Percentiles rank a stretch among this genome's conserved stretches.
phyloP scores from a whole-genome alignment of 352 stramenopile genomes.

The Lagenidium giganteum region DNA sequence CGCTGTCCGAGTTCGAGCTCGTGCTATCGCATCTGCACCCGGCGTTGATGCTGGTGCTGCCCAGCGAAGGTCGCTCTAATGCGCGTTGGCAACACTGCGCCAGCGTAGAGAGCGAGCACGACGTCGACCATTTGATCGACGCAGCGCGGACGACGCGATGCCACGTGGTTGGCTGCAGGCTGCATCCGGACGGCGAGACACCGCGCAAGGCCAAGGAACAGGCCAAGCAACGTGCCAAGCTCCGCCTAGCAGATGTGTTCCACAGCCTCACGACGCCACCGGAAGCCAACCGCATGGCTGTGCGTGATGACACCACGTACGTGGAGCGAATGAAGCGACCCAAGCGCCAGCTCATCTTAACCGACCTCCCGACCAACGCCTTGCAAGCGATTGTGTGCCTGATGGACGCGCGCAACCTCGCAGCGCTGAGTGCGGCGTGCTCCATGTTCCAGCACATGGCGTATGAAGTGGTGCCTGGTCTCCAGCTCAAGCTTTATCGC shows the following conservation, averaged over 20 bases:
- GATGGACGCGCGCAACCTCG: slow-evolving; percentile 54
- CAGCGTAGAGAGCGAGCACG: too few relatives aligned
- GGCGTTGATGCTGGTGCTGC: slow-evolving; percentile 26
- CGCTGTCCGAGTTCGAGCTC: slow-evolving; percentile 54
- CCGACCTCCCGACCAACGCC: slow-evolving; percentile 51
- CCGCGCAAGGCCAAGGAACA: slow-evolving; percentile 3
- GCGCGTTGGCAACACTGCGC: too few relatives aligned
- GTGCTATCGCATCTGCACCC: slow-evolving; percentile 56
- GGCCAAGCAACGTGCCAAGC: slow-evolving; percentile 8
- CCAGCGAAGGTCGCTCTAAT: too few relatives aligned
- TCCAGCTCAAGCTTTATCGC: slow-evolving; percentile 67
- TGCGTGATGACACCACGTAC: slow-evolving; percentile 66
- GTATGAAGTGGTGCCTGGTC: slow-evolving; percentile 76
- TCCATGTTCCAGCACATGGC: slow-evolving; percentile 74
- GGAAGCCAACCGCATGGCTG: slow-evolving; percentile 53
- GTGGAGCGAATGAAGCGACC: slow-evolving; percentile 34
- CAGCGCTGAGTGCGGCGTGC: slow-evolving; percentile 52
- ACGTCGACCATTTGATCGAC: slow-evolving; percentile 17
- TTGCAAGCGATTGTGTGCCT: slow-evolving; percentile 59
- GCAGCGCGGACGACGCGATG: slow-evolving; percentile 38
- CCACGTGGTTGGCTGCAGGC: slow-evolving; percentile 58
- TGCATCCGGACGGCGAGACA: slow-evolving; percentile 27
- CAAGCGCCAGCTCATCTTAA: slow-evolving; percentile 37
- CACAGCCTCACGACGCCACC: slow-evolving; percentile 52
- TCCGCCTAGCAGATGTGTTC: slow-evolving; percentile 69